Conservation (phyloP, 2,329 filamentous ascomycete species). For the Ophiocordyceps polyrhachis-furcata region DNA sequence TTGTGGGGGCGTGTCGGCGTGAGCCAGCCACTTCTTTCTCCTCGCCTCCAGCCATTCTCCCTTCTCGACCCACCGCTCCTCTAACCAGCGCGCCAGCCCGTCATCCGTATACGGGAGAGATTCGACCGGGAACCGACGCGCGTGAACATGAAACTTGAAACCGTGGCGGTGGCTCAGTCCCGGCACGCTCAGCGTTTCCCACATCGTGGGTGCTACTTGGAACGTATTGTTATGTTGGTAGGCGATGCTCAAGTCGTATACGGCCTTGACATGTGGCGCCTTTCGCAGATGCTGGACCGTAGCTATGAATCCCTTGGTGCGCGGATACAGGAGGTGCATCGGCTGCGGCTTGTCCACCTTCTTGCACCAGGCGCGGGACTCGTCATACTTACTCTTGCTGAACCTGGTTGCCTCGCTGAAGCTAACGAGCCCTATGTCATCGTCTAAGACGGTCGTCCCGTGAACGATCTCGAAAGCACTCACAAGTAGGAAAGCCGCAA, state of each 20-base stretch:
- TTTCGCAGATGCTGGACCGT: slow-evolving; percentile 35
- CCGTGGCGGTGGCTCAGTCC: slow-evolving; percentile 18
- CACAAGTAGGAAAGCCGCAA: slow-evolving; percentile 37
- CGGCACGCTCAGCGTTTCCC: slow-evolving; percentile 28
- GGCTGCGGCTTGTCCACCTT: slow-evolving; percentile 29
- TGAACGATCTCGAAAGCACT: slow-evolving; percentile 9
- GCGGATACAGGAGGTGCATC: slow-evolving; percentile 38
- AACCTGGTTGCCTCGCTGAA: slow-evolving; percentile 46
- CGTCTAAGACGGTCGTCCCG: background rate
- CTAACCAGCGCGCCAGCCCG: slow-evolving; percentile 31
- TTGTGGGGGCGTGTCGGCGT: background rate
- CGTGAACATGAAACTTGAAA: slow-evolving; percentile 31
- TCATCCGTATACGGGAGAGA: slow-evolving; percentile 27
- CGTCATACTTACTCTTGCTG: slow-evolving; percentile 31
- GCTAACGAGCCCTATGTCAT: slow-evolving; percentile 36
- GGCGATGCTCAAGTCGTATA: slow-evolving; percentile 36
- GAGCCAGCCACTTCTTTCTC: slow-evolving; percentile 6
- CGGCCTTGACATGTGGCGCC: slow-evolving; percentile 30
- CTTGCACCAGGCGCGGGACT: slow-evolving; percentile 32
- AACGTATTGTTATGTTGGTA: slow-evolving; percentile 27
- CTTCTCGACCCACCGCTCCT: slow-evolving; percentile 33
- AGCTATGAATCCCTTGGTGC: slow-evolving; percentile 41
- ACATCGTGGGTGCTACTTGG: slow-evolving; percentile 29
- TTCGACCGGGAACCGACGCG: slow-evolving; percentile 26
- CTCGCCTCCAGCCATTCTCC: slow-evolving; percentile 26